These are phyloP conservation scores for Pigoraptor vietnamica DNA, from an alignment of 78 protist genomes.

Conservation along the genomic window DNA sequence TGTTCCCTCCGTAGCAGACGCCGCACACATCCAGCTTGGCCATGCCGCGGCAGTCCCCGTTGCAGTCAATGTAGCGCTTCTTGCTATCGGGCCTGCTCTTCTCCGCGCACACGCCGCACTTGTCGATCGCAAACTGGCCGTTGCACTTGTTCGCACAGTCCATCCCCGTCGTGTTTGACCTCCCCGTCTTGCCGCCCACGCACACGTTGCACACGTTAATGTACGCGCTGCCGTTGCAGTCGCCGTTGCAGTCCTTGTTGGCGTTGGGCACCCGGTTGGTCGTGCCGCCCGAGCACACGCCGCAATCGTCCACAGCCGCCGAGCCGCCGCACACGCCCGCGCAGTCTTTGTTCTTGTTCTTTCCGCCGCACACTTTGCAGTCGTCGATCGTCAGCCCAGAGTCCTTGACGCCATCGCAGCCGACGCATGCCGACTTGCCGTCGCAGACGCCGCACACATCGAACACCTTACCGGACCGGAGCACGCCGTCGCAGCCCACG, in stretches of 20 bases:
- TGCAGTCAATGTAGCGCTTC: not conserved
- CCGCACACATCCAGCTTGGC: not conserved
- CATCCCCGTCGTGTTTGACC: not conserved
- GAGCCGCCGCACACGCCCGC: not conserved
- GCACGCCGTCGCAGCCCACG: not conserved
- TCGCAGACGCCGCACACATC: not conserved
- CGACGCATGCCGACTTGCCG: conserved; percentile 15
- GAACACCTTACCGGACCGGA: not conserved
- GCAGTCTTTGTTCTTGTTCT: not conserved
- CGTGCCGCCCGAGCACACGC: not conserved
- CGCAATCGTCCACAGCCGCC: not conserved
- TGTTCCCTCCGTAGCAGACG: not conserved
- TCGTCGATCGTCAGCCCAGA: conserved; percentile 13
- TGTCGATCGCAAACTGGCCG: not conserved
- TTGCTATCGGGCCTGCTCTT: too few relatives aligned
- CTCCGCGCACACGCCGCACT: too few relatives aligned
- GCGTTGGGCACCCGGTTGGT: not conserved
- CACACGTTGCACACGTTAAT: not conserved
- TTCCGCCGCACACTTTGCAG: conserved; percentile 39
- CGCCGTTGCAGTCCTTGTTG: not conserved
- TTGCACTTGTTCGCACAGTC: not conserved
- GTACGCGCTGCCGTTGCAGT: not conserved
- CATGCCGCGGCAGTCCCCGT: not conserved
- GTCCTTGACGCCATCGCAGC: conserved; percentile 30
- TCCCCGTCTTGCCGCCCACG: not conserved